phyloP scores from a whole-genome alignment of 768 basidiomycete species.

The Paxillus ammoniavirescens region DNA sequence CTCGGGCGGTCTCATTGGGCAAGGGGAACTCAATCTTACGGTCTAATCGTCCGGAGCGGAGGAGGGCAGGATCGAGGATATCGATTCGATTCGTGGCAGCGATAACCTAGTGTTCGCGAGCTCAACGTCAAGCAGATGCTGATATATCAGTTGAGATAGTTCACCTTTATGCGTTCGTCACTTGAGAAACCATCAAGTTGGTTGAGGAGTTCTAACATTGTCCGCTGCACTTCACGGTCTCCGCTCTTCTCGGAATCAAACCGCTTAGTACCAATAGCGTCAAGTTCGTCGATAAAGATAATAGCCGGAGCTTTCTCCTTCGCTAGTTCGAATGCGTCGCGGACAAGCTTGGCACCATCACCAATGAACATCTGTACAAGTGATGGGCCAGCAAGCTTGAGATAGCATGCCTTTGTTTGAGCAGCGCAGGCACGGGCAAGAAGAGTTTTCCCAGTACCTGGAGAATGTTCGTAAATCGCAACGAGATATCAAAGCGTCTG shows the following conservation, averaged over 20 bases:
- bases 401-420: conserved; percentile 95
- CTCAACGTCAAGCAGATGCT: neutral
- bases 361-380: conserved; percentile 99
- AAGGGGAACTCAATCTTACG: conserved; percentile 98
- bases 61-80: conserved; percentile 96
- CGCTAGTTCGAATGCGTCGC: conserved; percentile 96
- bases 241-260: conserved; percentile 99
- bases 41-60: conserved; percentile 96
- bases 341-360: conserved; percentile 97
- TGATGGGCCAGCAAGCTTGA: conserved; percentile 96
- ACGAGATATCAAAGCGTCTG: neutral
- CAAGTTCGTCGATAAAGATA: conserved; percentile 97
- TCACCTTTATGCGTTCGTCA: conserved; percentile 94
- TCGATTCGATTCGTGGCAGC: conserved; percentile 99
- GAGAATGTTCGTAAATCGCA: conserved; percentile 1
- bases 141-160: conserved; percentile 1
- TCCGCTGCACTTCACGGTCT: conserved; percentile 98
- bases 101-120: conserved; percentile 66
- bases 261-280: conserved; percentile 98
- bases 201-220: conserved; percentile 99
- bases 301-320: conserved; percentile 99
- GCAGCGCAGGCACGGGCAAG: conserved; percentile 97
- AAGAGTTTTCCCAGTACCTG: conserved; percentile 95
- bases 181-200: conserved; percentile 98
- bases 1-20: conserved; percentile 94